Evolutionary conservation across 345 rosid species (phyloP).

Genomic region (Melastoma malabathricum): DNA sequence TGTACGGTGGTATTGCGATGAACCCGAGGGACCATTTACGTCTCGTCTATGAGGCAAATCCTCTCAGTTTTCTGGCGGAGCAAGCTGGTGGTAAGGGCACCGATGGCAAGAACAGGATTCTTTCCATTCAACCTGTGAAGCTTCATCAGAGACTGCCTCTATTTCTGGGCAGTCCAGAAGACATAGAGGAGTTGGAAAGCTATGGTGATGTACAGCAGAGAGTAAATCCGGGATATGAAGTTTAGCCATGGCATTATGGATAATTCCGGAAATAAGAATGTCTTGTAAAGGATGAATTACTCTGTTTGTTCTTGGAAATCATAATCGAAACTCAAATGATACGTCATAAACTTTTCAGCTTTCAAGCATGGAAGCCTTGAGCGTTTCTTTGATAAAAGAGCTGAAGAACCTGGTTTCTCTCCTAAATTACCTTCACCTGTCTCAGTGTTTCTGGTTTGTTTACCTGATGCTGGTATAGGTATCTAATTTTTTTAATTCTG

Average conservation of each 20-base stretch:
- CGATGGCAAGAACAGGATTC: slow-evolving; percentile 60
- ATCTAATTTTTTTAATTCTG: no score
- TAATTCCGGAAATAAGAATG: neutral
- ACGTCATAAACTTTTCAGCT: no score
- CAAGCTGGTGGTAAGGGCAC: slow-evolving; percentile 88
- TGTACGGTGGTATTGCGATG: slow-evolving; percentile 92
- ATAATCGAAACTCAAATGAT: no score
- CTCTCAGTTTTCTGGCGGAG: slow-evolving; percentile 77
- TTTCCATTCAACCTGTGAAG: slow-evolving; percentile 71
- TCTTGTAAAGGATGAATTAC: no score
- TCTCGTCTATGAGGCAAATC: slow-evolving; percentile 82
- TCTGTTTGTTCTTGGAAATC: no score
- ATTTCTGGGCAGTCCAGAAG: slow-evolving; percentile 72
- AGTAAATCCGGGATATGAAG: slow-evolving; percentile 93
- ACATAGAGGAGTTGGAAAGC: slow-evolving; percentile 70
- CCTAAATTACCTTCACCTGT: no score
- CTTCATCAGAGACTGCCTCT: slow-evolving; percentile 84
- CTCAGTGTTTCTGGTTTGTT: no score
- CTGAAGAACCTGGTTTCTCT: no score
- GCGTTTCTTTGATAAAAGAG: no score
- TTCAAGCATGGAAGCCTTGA: no score
- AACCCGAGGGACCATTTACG: slow-evolving; percentile 93
- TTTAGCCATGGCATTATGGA: slow-evolving; percentile 15
- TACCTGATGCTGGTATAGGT: no score
- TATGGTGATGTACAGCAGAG: slow-evolving; percentile 77